These are phyloP conservation scores for Phytophthora pseudosyringae DNA, from an alignment of 352 stramenopile species.

Conservation along the genomic window DNA sequence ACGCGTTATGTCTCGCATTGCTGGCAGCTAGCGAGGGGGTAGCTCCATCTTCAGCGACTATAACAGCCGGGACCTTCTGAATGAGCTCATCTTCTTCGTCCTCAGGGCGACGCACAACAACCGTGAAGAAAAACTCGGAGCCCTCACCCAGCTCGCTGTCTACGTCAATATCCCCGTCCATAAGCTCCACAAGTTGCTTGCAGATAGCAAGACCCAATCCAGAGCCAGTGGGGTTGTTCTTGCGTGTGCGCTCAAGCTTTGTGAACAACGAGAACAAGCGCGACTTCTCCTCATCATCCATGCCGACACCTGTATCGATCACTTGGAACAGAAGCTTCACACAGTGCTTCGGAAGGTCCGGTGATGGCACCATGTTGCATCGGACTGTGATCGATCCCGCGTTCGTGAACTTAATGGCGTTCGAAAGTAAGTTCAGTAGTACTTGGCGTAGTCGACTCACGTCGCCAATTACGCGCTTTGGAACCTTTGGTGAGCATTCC, in stretches of 20 bases:
- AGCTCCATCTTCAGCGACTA: conserved; percentile 30
- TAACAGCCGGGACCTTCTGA: conserved; percentile 51
- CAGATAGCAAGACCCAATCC: conserved; percentile 75
- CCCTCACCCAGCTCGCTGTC: conserved; percentile 71
- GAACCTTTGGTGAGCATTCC: conserved; percentile 58
- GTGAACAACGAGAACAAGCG: conserved; percentile 71
- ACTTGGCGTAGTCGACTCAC: conserved; percentile 72
- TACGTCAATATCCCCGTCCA: conserved; percentile 74
- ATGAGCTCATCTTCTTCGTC: conserved; percentile 55
- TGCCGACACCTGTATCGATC: conserved; percentile 71
- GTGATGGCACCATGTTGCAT: conserved; percentile 61
- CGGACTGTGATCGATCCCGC: conserved; percentile 72
- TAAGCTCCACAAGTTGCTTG: conserved; percentile 76
- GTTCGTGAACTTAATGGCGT: conserved; percentile 85
- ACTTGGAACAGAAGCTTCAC: conserved; percentile 78
- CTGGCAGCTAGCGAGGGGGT: conserved; percentile 21
- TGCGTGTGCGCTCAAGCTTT: conserved; percentile 67
- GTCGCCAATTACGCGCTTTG: conserved; percentile 65
- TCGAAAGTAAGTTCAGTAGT: conserved; percentile 77
- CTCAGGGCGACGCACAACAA: conserved; percentile 59
- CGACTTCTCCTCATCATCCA: conserved; percentile 71
- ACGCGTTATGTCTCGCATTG: conserved; percentile 28
- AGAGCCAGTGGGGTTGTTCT: conserved; percentile 75
- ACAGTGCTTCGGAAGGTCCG: conserved; percentile 56
- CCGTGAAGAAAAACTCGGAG: conserved; percentile 75